Base-by-base conservation (phyloP, 2,329 filamentous ascomycete species). In the Diatrype stigma region DNA sequence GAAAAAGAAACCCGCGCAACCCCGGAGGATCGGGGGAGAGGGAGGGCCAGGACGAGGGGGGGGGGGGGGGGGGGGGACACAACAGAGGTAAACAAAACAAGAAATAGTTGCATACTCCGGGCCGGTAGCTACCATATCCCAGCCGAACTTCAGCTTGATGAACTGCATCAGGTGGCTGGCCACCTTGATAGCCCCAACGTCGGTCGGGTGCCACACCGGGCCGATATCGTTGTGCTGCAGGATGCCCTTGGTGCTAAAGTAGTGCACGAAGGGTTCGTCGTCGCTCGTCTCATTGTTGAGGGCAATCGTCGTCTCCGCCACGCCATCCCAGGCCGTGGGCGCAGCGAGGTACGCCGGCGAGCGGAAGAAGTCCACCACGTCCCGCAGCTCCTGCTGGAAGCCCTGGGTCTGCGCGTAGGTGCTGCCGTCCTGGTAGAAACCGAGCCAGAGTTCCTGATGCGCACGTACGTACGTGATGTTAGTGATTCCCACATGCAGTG, bases 221-320 rank as follows among this genome's bases (percentile, higher is more conserved):
- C 72, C 75, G 52, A 83, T 80, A 59, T 84, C 81, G 55, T 84
- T 84, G 59, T 85, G 79, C 56, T 84, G 78, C 56, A 85, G 61
- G 42, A 85, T 79, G 1, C 81, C 81, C 10, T 74, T 79, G 0
- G 78, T 83, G 58, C 83, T 80, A 67, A 85, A 85, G 57, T 82
- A 81, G 59, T 82, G 76, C 28, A 85, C 78, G 48, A 81, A 84
- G 0, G 73, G 72, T 51, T 73, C 59, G 35, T 61, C 12, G 61
- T 60, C 21, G 52, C 26, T 30, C 26, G 26, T 30, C 26, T 30
- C 26, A 48, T 67, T 56, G 48, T 67, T 56, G 2, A 66, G 63
- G 2, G 51, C 61, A 22, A 61, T 66, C 1, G 64, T 72, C 21
- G 60, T 67, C 48, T 73, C 71, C 17, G 64, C 72, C 26, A 66